Conservation (phyloP, 176 grass and related monocot species). For the Hordeum vulgare region DNA sequence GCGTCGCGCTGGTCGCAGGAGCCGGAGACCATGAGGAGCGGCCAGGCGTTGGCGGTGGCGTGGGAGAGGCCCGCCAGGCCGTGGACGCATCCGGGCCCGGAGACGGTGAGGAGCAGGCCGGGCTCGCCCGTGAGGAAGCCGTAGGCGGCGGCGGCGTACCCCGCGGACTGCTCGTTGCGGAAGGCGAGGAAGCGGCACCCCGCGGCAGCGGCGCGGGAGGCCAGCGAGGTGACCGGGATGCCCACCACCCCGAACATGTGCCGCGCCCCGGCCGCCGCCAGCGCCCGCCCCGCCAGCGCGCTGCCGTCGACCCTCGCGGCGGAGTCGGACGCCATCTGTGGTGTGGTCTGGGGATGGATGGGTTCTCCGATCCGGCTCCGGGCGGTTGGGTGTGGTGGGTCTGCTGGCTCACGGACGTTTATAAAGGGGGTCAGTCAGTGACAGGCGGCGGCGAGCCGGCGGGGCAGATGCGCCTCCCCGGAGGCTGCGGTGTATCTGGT, state of each 20-base stretch:
- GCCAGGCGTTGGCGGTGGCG: slow-evolving; percentile 81
- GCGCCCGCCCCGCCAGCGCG: slow-evolving; percentile 45
- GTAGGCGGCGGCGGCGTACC: slow-evolving; percentile 83
- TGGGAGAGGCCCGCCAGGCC: slow-evolving; percentile 85
- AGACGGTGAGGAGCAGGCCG: slow-evolving; percentile 85
- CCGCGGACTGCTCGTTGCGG: slow-evolving; percentile 90
- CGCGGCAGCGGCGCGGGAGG: slow-evolving; percentile 55
- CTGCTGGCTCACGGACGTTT: neutral
- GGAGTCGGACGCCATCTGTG: slow-evolving; percentile 13
- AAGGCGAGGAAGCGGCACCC: slow-evolving; percentile 89
- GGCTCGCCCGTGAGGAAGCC: slow-evolving; percentile 62
- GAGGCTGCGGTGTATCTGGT: neutral
- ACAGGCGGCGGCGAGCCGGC: too few species aligned
- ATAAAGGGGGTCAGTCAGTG: neutral
- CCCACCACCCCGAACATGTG: slow-evolving; percentile 97
- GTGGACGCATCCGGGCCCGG: slow-evolving; percentile 82
- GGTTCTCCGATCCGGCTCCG: neutral
- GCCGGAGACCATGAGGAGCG: slow-evolving; percentile 78
- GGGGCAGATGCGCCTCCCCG: neutral
- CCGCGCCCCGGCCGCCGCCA: slow-evolving; percentile 49
- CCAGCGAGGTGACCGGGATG: slow-evolving; percentile 86
- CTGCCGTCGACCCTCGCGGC: slow-evolving; percentile 53
- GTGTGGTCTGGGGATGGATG: neutral
- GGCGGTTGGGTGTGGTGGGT: too few species aligned
- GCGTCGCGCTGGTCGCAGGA: slow-evolving; percentile 75